Conservation (phyloP, 805 yeast species). For the Lachancea mirantina region DNA sequence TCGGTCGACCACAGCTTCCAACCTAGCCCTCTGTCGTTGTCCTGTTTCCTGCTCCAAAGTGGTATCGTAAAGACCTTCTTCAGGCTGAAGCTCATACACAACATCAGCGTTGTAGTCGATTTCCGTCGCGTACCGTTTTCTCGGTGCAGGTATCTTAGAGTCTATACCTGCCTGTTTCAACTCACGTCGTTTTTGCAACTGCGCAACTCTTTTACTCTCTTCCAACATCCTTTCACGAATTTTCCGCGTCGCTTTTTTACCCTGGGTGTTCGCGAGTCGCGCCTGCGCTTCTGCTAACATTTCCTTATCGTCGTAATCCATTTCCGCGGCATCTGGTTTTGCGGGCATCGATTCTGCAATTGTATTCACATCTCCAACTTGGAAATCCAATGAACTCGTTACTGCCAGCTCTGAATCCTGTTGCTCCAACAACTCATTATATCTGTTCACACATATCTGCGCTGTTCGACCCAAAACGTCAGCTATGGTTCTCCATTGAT, state of each 20-base stretch:
- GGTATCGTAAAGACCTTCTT: conserved; percentile 61
- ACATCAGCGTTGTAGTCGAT: conserved; percentile 81
- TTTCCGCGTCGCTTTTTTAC: conserved; percentile 88
- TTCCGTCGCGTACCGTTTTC: conserved; percentile 48
- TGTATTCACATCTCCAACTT: conserved; percentile 55
- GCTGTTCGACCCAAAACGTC: conserved; percentile 78
- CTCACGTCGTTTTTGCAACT: conserved; percentile 73
- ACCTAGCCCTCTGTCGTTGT: conserved; percentile 32
- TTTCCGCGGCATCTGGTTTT: conserved; percentile 66
- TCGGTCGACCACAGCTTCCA: conserved; percentile 37
- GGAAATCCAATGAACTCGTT: conserved; percentile 27
- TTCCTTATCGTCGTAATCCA: conserved; percentile 84
- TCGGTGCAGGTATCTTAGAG: conserved; percentile 41
- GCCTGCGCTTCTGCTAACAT: conserved; percentile 95
- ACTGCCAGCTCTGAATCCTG: conserved; percentile 33
- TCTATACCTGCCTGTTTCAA: conserved; percentile 72
- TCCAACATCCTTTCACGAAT: conserved; percentile 76
- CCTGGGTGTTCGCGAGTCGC: conserved; percentile 84
- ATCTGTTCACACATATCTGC: conserved; percentile 77
- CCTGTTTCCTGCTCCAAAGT: conserved; percentile 47
- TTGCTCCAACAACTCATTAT: conserved; percentile 58
- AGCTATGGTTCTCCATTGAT: conserved; percentile 93
- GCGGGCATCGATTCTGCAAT: conserved; percentile 76
- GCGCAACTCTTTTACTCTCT: conserved; percentile 68
- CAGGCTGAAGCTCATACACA: conserved; percentile 67